Percentiles rank a stretch among this genome's conserved stretches.
Evolutionary conservation across 441 rosid species (phyloP).

Genomic region (Dalechampia spathulata): DNA sequence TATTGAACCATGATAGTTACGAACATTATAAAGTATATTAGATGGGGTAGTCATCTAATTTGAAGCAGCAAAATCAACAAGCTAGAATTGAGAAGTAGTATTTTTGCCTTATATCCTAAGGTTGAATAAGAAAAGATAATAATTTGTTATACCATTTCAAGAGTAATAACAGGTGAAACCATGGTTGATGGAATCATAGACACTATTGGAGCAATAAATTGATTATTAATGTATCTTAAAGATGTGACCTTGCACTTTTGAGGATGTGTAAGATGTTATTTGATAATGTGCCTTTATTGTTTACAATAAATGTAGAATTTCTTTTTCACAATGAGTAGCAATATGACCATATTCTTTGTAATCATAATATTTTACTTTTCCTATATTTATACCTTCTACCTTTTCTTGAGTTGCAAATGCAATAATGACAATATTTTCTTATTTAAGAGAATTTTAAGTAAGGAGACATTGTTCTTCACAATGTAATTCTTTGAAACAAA

Average conservation of each 20-base stretch:
- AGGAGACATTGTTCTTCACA: slow-evolving; percentile 4
- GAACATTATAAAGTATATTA: not conserved
- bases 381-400: not conserved
- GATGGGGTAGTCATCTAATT: slow-evolving; percentile 13
- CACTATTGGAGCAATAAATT: not conserved
- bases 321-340: not conserved
- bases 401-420: slow-evolving; percentile 3
- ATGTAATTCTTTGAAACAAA: slow-evolving; percentile 8
- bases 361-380: not conserved
- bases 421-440: not conserved
- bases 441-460: not conserved
- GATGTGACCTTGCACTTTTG: not conserved
- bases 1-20: not conserved
- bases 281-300: slow-evolving; percentile 12
- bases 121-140: slow-evolving; percentile 4
- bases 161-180: not conserved
- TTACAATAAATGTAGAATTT: slow-evolving; percentile 4
- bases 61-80: slow-evolving; percentile 8
- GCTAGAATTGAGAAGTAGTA: not conserved
- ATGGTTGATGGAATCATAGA: not conserved
- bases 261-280: slow-evolving; percentile 4
- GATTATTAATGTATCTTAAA: not conserved
- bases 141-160: slow-evolving; percentile 7
- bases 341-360: too few species aligned
- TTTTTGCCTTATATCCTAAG: slow-evolving; percentile 10